Conservation (phyloP, 2,329 filamentous ascomycete genomes). For the Phoma sp. region DNA sequence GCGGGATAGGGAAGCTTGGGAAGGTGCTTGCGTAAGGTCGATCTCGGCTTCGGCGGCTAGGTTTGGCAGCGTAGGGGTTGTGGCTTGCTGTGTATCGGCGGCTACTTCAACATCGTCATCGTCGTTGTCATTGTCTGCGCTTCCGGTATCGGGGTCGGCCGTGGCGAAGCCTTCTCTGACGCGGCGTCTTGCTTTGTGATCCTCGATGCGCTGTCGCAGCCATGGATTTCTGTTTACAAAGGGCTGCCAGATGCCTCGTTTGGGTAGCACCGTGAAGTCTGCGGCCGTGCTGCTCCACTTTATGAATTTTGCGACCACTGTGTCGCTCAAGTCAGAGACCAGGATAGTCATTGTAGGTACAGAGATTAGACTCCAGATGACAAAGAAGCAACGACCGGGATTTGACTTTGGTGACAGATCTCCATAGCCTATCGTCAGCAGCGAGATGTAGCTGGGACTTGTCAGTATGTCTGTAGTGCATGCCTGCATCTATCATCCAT, state of each 20-base stretch:
- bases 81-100: conserved; percentile 17
- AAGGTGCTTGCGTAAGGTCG: conserved; percentile 17
- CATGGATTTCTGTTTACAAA: conserved; percentile 58
- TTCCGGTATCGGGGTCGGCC: conserved; percentile 36
- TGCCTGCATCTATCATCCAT: not conserved
- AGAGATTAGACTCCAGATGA: conserved; percentile 89
- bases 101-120: conserved; percentile 2
- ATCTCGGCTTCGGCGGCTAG: conserved; percentile 24
- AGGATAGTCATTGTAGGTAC: conserved; percentile 88
- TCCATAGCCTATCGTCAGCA: conserved; percentile 88
- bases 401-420: conserved; percentile 80
- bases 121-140: not conserved
- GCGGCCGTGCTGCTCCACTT: conserved; percentile 65
- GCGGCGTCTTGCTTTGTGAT: conserved; percentile 47
- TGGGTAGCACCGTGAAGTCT: conserved; percentile 70
- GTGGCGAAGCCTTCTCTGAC: conserved; percentile 56
- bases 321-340: conserved; percentile 68
- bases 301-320: conserved; percentile 73
- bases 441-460: conserved; percentile 58
- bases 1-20: conserved; percentile 62
- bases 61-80: conserved; percentile 11
- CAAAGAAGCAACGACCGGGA: conserved; percentile 82
- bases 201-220: conserved; percentile 45
- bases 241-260: conserved; percentile 61
- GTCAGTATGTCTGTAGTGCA: not conserved